phyloP scores from a whole-genome alignment of 2,329 filamentous ascomycete genomes.

The Tolypocladium nubicola region DNA sequence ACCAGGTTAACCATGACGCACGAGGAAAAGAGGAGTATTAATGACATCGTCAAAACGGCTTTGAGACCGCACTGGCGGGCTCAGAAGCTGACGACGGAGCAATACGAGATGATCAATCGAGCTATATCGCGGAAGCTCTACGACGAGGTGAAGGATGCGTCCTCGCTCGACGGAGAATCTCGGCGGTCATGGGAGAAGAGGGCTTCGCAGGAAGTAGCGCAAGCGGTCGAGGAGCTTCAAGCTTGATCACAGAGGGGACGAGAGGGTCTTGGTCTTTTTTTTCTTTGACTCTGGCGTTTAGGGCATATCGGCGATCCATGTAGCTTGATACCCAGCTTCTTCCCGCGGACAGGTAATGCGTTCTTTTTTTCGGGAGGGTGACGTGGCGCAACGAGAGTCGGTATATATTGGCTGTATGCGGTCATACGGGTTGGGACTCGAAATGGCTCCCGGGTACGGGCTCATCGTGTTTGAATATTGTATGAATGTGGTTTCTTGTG shows the following conservation, averaged over 20 bases:
- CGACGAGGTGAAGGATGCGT: slow-evolving; percentile 47
- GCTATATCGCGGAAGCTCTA: slow-evolving; percentile 84
- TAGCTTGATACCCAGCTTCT: slow-evolving; percentile 23
- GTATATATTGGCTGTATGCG: slow-evolving; percentile 5
- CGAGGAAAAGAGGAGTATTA: slow-evolving; percentile 79
- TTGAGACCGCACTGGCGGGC: slow-evolving; percentile 76
- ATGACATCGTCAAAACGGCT: slow-evolving; percentile 74
- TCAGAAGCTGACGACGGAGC: slow-evolving; percentile 70
- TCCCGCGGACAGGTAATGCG: slow-evolving; percentile 14
- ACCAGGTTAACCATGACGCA: slow-evolving; percentile 57
- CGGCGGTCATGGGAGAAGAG: slow-evolving; percentile 64
- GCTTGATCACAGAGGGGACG: slow-evolving; percentile 25
- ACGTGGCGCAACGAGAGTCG: slow-evolving; percentile 7
- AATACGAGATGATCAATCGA: slow-evolving; percentile 88
- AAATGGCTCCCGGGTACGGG: slow-evolving; percentile 1
- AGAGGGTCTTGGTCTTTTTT: slow-evolving; percentile 13
- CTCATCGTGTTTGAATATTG: slow-evolving; percentile 6
- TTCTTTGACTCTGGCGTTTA: slow-evolving; percentile 20
- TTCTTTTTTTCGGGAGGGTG: slow-evolving; percentile 9
- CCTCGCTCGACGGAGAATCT: slow-evolving; percentile 52
- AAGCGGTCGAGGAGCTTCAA: slow-evolving; percentile 52
- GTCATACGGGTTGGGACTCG: slow-evolving; percentile 5
- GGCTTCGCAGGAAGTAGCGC: slow-evolving; percentile 68
- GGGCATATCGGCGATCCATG: slow-evolving; percentile 15
- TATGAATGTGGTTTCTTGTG: slow-evolving; percentile 4